Evolutionary conservation across 306 rosid genomes (phyloP).

Genomic region (Cicer judaicum): DNA sequence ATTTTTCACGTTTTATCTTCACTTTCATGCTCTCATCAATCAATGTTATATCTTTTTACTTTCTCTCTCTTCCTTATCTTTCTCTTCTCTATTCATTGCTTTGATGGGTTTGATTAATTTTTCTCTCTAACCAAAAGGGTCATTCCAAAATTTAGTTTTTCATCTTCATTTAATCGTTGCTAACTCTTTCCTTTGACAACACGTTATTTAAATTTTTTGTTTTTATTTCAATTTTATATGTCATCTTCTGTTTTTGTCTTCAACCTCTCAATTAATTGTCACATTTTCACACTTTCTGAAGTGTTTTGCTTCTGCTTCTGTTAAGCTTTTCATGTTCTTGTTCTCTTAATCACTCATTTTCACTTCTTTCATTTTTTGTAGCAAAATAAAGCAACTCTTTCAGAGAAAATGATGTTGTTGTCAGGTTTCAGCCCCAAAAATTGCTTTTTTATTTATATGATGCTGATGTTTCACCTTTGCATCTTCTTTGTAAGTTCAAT

Average conservation of each 20-base stretch:
- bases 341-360: not conserved
- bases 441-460: conserved; percentile 44
- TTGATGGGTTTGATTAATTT: conserved; percentile 48
- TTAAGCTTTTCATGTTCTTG: not conserved
- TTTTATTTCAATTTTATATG: conserved; percentile 23
- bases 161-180: not conserved
- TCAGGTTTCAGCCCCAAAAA: conserved; percentile 36
- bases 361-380: no score
- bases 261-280: conserved; percentile 28
- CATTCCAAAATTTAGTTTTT: not conserved
- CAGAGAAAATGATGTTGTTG: conserved; percentile 50
- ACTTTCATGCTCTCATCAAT: conserved; percentile 61
- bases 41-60: conserved; percentile 44
- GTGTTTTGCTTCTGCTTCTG: not conserved
- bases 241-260: conserved; percentile 43
- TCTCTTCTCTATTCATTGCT: conserved; percentile 49
- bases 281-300: conserved; percentile 33
- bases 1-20: conserved; percentile 49
- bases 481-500: conserved; percentile 49
- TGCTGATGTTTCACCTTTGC: conserved; percentile 44
- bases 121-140: conserved; percentile 16
- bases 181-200: conserved; percentile 42
- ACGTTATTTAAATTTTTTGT: conserved; percentile 20
- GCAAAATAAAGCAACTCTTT: not conserved
- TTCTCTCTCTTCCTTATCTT: conserved; percentile 44